Evolutionary conservation across 148 eudicot species (phyloP).

Genomic region (Silene conica): DNA sequence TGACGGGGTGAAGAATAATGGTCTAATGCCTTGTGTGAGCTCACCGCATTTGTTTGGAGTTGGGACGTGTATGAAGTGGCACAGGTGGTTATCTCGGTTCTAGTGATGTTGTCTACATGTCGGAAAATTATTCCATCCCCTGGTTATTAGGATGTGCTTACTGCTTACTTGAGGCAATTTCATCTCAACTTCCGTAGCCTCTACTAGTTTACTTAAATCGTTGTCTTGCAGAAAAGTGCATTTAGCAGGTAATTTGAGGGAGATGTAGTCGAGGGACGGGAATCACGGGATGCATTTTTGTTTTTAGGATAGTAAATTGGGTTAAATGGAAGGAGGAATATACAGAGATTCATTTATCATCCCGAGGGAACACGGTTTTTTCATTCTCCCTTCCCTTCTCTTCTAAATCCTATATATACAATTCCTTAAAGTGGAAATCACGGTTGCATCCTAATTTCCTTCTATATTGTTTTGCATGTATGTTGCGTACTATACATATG

Average conservation of each 20-base stretch:
- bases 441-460: too few relatives aligned
- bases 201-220: not conserved
- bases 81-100: not conserved
- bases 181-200: not conserved
- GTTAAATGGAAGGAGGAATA: too few relatives aligned
- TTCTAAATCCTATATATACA: too few relatives aligned
- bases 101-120: not conserved
- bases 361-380: too few relatives aligned
- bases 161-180: not conserved
- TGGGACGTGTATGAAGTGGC: not conserved
- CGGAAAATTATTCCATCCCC: not conserved
- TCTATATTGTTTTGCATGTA: too few relatives aligned
- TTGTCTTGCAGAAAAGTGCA: not conserved
- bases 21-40: not conserved
- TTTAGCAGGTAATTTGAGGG: not conserved
- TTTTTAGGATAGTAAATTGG: too few relatives aligned
- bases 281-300: too few relatives aligned
- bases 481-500: too few relatives aligned
- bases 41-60: not conserved
- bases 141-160: not conserved
- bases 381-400: too few relatives aligned
- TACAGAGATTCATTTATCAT: too few relatives aligned
- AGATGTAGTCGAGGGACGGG: too few relatives aligned
- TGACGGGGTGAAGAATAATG: not conserved
- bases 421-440: too few relatives aligned